Evolutionary conservation across 495 filamentous ascomycete genomes (phyloP), one percentile per base, ranked within the genome.

Genomic region (Terfezia claveryi): DNA sequence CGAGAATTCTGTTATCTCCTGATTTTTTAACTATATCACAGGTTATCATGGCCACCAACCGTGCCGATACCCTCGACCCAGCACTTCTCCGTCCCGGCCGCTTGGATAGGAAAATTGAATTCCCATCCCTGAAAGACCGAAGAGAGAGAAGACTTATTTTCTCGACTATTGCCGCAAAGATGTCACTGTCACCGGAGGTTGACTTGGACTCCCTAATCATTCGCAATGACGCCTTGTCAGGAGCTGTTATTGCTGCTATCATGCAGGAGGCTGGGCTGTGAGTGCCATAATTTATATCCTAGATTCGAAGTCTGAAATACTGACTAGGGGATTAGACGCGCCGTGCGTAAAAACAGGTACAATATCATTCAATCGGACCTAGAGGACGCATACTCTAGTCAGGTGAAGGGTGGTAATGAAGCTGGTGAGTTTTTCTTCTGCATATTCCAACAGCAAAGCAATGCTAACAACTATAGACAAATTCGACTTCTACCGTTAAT

Each of bases 1-100:
- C 12, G 9, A 32, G 20, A 8, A 38, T 10, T 23, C 36, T 37
- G 37, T 16, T 7, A 23, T 51, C 50, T 9, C 11, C 2, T 16
- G 4, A 23, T 10, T 41, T n/a, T 46, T 11, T 20, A n/a, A 11
- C 58, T 16, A 49, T 44, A 51, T 59, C 38, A 59, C 49, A 52
- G 63, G 91, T 98, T 64, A 96, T 98, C 72, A 98, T 98, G 91
- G 91, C 91, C 55, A 98, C 91, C 59, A 98, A 98, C 72, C 80
- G 91, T 61, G 92, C 91, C 51, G 91, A 98, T 64, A 98, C 92
- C 12, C 74, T 98, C 52, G 91, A 98, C 65, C 91, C 91, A 4
- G 91, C 91, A 11, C 71, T 98, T 61, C 77, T 98, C 50, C 85
- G 91, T 56, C 91, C 91, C 17, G 91, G 91, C 56, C 87, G 91